Evolutionary conservation across 2,329 filamentous ascomycete species (phyloP).

Genomic region (Raffaelea arxii): DNA sequence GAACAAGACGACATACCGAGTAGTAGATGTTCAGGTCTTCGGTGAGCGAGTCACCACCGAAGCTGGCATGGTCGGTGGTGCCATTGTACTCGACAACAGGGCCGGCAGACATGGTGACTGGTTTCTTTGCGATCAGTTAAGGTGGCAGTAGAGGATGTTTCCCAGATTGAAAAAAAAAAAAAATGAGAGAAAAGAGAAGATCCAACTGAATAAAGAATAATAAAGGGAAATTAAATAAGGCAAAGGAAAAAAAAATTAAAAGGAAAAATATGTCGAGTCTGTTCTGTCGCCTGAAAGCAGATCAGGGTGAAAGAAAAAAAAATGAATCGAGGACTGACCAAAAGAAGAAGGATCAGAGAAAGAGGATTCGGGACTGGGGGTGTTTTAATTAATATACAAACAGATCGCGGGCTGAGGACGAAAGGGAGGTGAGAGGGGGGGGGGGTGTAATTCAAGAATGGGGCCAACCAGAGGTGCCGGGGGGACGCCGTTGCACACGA

Average conservation of each 20-base stretch:
- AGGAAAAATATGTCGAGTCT: not conserved
- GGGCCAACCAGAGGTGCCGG: too few species aligned
- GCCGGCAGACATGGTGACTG: conserved; percentile 12
- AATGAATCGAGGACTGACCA: not conserved
- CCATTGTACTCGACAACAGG: conserved; percentile 35
- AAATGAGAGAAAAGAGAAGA: not conserved
- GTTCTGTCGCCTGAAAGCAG: not conserved
- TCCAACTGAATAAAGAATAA: not conserved
- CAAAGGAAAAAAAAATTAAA: not conserved
- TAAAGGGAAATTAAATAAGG: not conserved
- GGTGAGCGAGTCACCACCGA: conserved; percentile 43
- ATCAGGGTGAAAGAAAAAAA: too few species aligned
- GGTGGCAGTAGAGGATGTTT: conserved; percentile 1
- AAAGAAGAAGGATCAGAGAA: not conserved
- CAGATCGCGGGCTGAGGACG: not conserved
- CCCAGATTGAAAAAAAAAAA: not conserved
- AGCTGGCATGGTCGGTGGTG: conserved; percentile 35
- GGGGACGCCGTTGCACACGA: not conserved
- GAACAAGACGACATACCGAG: conserved; percentile 11
- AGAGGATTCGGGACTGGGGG: not conserved
- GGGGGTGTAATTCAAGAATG: not conserved
- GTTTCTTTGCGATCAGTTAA: not conserved
- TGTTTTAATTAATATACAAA: conserved; percentile 1
- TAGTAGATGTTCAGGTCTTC: conserved; percentile 79
- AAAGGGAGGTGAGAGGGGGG: not conserved